phyloP scores from a whole-genome alignment of 2,329 filamentous ascomycete genomes.

The Diaporthe sp. region DNA sequence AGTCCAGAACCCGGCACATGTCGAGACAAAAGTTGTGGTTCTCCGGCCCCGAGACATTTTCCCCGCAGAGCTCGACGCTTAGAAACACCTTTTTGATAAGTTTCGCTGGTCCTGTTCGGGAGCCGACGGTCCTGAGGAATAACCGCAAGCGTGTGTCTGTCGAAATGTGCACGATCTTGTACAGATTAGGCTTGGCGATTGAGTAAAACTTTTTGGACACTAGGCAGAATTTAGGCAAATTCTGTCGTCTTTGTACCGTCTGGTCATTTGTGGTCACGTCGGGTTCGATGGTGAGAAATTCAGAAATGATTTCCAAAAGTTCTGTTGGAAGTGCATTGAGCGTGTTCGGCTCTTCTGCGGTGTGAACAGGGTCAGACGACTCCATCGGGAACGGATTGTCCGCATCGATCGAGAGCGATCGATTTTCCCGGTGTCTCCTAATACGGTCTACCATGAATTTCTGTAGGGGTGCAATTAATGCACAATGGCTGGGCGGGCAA shows the following conservation, averaged over 20 bases:
- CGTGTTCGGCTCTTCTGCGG: not conserved
- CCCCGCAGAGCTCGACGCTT: not conserved
- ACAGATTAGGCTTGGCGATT: not conserved
- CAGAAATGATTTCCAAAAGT: not conserved
- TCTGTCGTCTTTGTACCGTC: not conserved
- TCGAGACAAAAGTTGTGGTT: not conserved
- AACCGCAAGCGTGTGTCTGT: not conserved
- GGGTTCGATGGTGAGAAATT: not conserved
- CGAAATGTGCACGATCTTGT: not conserved
- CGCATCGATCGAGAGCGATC: too few relatives aligned
- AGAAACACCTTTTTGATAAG: not conserved
- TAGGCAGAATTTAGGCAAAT: not conserved
- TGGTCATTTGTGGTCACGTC: not conserved
- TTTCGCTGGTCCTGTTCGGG: not conserved
- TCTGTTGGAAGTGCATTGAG: not conserved
- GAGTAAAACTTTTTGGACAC: rapidly evolving
- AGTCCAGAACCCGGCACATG: not conserved
- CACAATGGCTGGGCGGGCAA: not conserved
- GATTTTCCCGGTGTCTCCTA: not conserved
- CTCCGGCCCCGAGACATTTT: not conserved
- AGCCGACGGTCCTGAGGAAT: not conserved
- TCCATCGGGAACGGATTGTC: not conserved
- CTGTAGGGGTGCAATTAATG: not conserved
- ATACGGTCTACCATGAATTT: not conserved
- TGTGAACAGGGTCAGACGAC: not conserved